phyloP scores from a whole-genome alignment of 2,329 filamentous ascomycete species.

The Microascus cirrosus region DNA sequence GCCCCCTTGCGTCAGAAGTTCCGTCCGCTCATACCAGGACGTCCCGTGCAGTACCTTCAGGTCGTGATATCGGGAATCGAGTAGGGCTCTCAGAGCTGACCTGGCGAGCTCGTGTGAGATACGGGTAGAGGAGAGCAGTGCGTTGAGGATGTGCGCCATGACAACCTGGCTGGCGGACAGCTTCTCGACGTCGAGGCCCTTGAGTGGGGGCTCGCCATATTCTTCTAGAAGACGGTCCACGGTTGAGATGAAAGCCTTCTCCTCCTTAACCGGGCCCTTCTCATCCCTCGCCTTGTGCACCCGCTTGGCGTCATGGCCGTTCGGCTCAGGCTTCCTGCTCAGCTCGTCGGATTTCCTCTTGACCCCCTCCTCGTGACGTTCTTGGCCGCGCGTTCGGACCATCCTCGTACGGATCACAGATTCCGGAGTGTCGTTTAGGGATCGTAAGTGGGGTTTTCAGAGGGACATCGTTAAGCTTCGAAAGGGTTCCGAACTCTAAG shows the following conservation, averaged over 20 bases:
- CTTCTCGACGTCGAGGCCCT: background rate
- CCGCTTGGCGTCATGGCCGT: background rate
- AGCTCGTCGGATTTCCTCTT: background rate
- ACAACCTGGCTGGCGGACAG: background rate
- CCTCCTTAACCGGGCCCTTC: background rate
- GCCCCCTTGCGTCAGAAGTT: background rate
- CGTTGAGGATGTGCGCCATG: constrained; percentile 4
- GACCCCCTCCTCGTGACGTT: background rate
- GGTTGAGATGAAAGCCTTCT: background rate
- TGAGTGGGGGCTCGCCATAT: background rate
- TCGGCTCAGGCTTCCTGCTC: background rate
- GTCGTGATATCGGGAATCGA: constrained; percentile 2
- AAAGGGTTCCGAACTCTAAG: too few relatives aligned
- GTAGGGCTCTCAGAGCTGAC: background rate
- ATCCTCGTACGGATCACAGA: background rate
- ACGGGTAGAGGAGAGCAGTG: background rate
- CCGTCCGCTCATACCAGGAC: background rate
- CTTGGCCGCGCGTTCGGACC: background rate
- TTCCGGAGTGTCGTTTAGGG: background rate
- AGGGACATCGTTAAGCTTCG: too few relatives aligned
- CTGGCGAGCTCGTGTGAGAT: constrained; percentile 2
- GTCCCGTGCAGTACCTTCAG: background rate
- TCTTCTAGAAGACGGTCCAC: background rate
- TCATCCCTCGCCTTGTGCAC: background rate
- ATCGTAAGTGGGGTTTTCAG: background rate